A percentile compares a stretch with the other conserved stretches of the same genome.
These are phyloP conservation scores for Anisodus acutangulus DNA, from an alignment of 257 asterid species.

Conservation along the genomic window DNA sequence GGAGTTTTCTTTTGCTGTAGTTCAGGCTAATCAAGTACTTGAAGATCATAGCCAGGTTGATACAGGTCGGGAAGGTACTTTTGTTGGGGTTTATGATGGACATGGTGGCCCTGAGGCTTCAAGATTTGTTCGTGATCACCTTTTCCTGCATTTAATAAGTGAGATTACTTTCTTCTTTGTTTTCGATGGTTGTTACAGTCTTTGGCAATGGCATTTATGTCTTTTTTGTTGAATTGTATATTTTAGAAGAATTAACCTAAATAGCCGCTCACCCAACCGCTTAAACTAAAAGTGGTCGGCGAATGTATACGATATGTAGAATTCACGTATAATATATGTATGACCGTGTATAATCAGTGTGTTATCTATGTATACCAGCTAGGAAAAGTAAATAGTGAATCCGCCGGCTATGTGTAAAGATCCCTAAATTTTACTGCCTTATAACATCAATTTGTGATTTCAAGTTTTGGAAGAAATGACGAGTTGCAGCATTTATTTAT, in stretches of 20 bases:
- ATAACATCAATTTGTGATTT: background rate
- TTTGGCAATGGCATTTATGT: background rate
- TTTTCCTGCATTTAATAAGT: slow-evolving; percentile 63
- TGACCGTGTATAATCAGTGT: no score
- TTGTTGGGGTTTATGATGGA: slow-evolving; percentile 85
- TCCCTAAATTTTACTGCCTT: background rate
- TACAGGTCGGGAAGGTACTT: slow-evolving; percentile 64
- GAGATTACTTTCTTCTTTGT: slow-evolving; percentile 28
- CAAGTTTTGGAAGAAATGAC: background rate
- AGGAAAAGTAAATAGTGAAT: no score
- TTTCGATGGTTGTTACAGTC: background rate
- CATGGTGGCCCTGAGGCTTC: slow-evolving; percentile 86
- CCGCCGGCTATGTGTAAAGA: no score
- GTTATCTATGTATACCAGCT: no score
- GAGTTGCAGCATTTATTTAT: background rate
- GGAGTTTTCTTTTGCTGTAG: slow-evolving; percentile 73
- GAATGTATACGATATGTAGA: no score
- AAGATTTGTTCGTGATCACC: slow-evolving; percentile 58
- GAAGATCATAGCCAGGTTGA: slow-evolving; percentile 89
- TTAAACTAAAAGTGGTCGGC: no score
- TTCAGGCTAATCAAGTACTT: slow-evolving; percentile 65
- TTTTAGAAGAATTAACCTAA: no score
- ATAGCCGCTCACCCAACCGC: no score
- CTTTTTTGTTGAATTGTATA: background rate
- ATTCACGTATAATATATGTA: no score